Conservation (phyloP, 257 asterid species). For the Solanum chaucha region DNA sequence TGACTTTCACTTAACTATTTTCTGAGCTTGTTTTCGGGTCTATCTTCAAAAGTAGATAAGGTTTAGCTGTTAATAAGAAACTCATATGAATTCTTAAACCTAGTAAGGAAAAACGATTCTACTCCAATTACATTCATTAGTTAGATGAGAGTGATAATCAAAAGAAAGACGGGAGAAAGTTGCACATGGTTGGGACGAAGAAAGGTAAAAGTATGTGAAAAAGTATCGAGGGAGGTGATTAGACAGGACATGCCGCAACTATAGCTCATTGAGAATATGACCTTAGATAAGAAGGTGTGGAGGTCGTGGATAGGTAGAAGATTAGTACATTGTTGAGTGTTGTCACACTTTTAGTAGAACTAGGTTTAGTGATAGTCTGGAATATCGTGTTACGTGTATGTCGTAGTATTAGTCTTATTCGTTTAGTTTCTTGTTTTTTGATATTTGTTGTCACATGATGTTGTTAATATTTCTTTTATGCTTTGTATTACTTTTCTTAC, state of each 20-base stretch:
- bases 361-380: not conserved
- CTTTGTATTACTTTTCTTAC: too few species aligned
- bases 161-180: too few species aligned
- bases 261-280: not conserved
- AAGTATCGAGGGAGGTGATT: not conserved
- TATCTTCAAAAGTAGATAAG: too few species aligned
- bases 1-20: not conserved
- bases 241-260: fast-evolving
- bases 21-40: not conserved
- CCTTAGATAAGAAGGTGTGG: not conserved
- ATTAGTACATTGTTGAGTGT: not conserved
- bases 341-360: fast-evolving
- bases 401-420: not conserved
- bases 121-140: too few species aligned
- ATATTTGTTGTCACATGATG: not conserved
- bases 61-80: too few species aligned
- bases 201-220: too few species aligned
- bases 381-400: too few species aligned
- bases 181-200: not conserved
- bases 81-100: too few species aligned
- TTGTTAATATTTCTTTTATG: not conserved
- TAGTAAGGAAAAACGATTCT: too few species aligned
- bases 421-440: not conserved
- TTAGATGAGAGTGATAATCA: too few species aligned
- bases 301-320: not conserved